Evolutionary conservation across 441 rosid species (phyloP).

Genomic region (Jatropha multifida): DNA sequence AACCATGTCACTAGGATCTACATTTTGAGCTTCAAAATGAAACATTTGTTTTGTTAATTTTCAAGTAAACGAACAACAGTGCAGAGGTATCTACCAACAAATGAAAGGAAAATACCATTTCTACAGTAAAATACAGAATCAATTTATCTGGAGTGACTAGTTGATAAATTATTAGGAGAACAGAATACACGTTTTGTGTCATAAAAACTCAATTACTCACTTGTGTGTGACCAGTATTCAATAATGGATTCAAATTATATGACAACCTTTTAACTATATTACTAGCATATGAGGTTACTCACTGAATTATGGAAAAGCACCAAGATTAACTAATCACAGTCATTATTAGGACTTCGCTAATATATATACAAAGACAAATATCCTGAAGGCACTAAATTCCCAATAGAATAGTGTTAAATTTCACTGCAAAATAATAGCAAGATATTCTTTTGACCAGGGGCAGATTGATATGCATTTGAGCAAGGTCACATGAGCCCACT

Average conservation of each 20-base stretch:
- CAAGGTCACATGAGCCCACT: no score
- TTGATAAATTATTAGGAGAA: background rate
- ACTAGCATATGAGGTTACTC: background rate
- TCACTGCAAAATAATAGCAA: background rate
- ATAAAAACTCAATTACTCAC: background rate
- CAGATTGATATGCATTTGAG: no score
- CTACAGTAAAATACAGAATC: background rate
- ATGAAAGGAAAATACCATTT: background rate
- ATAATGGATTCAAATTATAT: background rate
- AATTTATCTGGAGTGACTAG: background rate
- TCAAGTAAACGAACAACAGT: background rate
- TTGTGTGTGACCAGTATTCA: background rate
- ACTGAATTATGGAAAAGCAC: background rate
- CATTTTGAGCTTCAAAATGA: background rate
- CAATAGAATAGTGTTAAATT: background rate
- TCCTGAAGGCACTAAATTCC: background rate
- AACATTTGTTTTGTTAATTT: background rate
- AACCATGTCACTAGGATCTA: background rate
- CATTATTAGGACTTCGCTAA: background rate
- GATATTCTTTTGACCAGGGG: background rate
- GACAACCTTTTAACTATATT: background rate
- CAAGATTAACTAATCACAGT: background rate
- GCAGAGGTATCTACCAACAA: background rate
- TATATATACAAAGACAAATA: background rate
- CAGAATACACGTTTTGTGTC: no score